These are phyloP conservation scores for Tuber microsphaerosporum DNA, from an alignment of 495 filamentous ascomycete genomes.

Conservation along the genomic window DNA sequence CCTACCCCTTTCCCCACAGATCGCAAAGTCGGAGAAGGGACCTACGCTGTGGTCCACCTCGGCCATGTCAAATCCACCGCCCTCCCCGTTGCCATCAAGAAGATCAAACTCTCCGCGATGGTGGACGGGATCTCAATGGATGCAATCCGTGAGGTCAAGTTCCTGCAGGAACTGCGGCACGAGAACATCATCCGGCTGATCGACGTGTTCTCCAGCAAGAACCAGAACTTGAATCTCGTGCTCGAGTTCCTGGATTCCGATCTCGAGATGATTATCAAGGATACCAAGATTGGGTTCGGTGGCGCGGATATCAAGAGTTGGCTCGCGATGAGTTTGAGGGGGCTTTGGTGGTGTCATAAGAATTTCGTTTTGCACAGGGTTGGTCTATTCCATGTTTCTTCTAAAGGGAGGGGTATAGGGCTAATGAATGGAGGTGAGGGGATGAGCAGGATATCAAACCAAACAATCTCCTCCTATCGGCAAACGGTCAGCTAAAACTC, in stretches of 20 bases:
- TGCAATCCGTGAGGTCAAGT: constrained; percentile 88
- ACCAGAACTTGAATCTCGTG: constrained; percentile 88
- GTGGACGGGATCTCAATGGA: constrained; percentile 86
- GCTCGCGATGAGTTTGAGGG: constrained; percentile 93
- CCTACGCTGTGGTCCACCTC: constrained; percentile 90
- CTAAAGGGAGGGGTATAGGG: background rate
- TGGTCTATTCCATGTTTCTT: constrained; percentile 1
- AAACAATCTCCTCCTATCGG: constrained; percentile 91
- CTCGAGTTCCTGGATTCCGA: constrained; percentile 92
- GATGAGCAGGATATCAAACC: constrained; percentile 76
- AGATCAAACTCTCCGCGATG: constrained; percentile 69
- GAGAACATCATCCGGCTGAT: constrained; percentile 89
- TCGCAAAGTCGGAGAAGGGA: constrained; percentile 89
- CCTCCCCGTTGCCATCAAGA: constrained; percentile 88
- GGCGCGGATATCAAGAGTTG: constrained; percentile 90
- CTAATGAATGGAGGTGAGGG: background rate
- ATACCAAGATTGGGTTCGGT: constrained; percentile 67
- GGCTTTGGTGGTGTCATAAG: constrained; percentile 94
- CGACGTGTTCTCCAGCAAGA: constrained; percentile 85
- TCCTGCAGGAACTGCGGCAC: constrained; percentile 88
- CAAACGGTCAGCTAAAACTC: constrained; percentile 85
- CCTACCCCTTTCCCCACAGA: constrained; percentile 46
- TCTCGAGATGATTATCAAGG: constrained; percentile 85
- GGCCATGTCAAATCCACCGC: constrained; percentile 63
- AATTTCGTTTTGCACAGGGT: constrained; percentile 81